Conservation (phyloP, 1,139 yeast genomes). For the Yamadazyma spencermartinsiae region DNA sequence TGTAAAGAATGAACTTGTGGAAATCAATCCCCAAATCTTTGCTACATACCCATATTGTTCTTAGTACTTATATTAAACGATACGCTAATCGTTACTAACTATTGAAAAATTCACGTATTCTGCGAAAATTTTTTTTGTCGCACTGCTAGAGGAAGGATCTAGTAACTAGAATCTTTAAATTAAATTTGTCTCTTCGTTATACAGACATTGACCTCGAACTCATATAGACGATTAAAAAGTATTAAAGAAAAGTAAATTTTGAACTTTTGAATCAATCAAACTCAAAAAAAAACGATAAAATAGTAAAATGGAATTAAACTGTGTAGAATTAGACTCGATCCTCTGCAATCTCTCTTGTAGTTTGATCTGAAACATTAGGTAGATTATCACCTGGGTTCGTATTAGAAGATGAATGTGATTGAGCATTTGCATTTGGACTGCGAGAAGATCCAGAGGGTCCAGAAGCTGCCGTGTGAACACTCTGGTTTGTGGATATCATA, state of each 20-base stretch:
- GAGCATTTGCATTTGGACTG: conserved; percentile 2
- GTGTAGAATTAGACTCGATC: conserved; percentile 8
- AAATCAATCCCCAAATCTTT: no score
- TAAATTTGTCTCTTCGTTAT: no score
- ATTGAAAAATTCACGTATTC: conserved; percentile 5
- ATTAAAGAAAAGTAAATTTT: no score
- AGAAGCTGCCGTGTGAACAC: conserved; percentile 1
- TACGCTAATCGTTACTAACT: not conserved
- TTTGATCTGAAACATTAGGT: conserved; percentile 6
- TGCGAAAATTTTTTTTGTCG: conserved; percentile 10
- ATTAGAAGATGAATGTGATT: conserved; percentile 1
- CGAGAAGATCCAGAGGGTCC: not conserved
- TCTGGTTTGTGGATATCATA: not conserved
- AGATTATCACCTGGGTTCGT: no score
- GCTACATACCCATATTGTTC: conserved; percentile 20
- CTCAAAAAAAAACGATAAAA: not conserved
- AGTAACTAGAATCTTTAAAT: no score
- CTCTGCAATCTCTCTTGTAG: conserved; percentile 7
- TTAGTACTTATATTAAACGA: no score
- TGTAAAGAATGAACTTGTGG: no score
- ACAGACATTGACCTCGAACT: no score
- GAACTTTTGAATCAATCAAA: not conserved
- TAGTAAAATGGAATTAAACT: not conserved
- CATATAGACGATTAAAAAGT: no score
- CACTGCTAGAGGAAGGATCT: not conserved